These are phyloP conservation scores for Schoenoplectus tabernaemontani DNA, from an alignment of 202 grass and related monocot species.

Conservation along the genomic window DNA sequence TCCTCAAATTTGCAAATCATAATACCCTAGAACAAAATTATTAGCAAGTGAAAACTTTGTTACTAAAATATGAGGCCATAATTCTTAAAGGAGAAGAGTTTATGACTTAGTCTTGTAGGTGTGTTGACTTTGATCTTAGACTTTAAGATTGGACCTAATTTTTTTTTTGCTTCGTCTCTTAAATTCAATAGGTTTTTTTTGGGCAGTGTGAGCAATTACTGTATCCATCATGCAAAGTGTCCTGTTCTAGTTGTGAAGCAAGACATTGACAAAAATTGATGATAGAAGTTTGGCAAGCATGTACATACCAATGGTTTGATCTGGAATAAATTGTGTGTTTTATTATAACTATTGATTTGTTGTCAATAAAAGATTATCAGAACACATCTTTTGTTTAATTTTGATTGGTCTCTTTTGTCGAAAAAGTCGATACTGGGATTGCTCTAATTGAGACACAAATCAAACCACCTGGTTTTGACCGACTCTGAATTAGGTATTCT, in stretches of 20 bases:
- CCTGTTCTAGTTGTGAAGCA: conserved; percentile 53
- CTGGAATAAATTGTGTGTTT: background rate
- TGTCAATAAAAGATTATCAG: background rate
- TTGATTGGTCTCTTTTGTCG: background rate
- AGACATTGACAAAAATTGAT: background rate
- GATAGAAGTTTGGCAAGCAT: background rate
- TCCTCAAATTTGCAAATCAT: background rate
- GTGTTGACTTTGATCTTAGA: background rate
- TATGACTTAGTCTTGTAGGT: background rate
- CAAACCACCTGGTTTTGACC: background rate
- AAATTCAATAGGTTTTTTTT: conserved; percentile 33
- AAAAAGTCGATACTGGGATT: background rate
- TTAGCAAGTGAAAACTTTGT: background rate
- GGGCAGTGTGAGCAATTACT: conserved; percentile 58
- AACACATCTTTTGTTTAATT: background rate
- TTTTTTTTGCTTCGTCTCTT: background rate
- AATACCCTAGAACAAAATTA: background rate
- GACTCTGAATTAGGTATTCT: background rate
- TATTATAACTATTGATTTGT: background rate
- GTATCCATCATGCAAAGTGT: conserved; percentile 37
- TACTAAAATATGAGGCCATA: background rate
- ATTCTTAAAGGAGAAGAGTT: background rate
- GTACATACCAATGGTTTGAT: background rate
- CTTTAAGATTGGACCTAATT: background rate
- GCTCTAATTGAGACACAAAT: background rate